Evolutionary conservation across 345 rosid species (phyloP), one percentile per base, ranked within the genome.

Genomic region (Melaleuca alternifolia): DNA sequence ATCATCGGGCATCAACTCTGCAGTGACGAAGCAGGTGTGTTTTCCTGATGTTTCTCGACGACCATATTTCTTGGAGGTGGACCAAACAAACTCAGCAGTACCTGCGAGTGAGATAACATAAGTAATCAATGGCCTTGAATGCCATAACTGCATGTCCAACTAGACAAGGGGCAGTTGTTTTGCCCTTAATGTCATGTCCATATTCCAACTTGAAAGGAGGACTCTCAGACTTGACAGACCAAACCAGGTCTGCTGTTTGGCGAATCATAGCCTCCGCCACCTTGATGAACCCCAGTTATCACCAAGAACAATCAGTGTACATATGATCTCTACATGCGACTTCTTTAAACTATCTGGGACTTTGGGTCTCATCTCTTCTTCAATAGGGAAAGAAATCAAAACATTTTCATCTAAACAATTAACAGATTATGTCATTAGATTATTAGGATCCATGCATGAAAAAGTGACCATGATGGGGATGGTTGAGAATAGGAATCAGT

Each of bases 21-120:
- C 71, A 41, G 84, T 44, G 90, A 82, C 24, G 93, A 88, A 82
- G 93, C 83, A 50, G 93, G 86, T 21, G 94, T 87, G 48, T 71
- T 1, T 9, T 71, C 48, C 48, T 71, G 46, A 33, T 18, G 79
- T 71, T 71, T 71, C 79, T 18, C 48, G 24, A 8, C 24, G 18
- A 20, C 24, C 79, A 71, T 37, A 71, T 71, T 8, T 71, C 79
- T 93, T 77, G 91, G 89, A 3, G 95, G 97, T 24, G 98, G 98
- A 84, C 98, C 98, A 57, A 91, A 89, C 91, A 96, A 65, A 87
- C 98, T 96, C 89, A 96, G 88, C 89, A 96, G 88, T 88, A 96
- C 98, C 98, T 94, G 93, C 86, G 92, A 88, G 82, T 65, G 91
- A 71, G 46, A 33, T 71, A 71, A 71, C 11, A 71, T 33, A 71